Conservation (phyloP, 768 basidiomycete genomes). For the Serendipita vermifera region DNA sequence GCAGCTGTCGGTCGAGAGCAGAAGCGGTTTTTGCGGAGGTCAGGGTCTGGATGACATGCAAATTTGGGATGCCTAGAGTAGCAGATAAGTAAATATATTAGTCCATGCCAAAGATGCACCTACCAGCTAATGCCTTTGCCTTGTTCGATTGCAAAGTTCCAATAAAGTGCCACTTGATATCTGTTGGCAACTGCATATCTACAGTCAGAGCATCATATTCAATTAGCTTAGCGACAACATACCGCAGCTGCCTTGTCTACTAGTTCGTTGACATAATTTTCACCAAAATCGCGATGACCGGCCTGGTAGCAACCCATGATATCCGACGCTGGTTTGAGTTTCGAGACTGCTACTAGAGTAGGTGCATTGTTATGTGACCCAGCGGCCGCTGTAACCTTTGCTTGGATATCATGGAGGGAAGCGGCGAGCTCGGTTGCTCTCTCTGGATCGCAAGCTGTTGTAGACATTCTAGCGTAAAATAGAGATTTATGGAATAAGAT, state of each 20-base stretch:
- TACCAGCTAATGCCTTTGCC: slow-evolving; percentile 75
- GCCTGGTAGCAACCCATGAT: slow-evolving; percentile 68
- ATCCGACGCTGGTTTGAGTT: slow-evolving; percentile 81
- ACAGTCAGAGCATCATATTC: background rate
- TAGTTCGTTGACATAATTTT: slow-evolving; percentile 93
- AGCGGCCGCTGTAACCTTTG: slow-evolving; percentile 31
- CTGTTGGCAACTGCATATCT: slow-evolving; percentile 53
- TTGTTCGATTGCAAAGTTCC: slow-evolving; percentile 91
- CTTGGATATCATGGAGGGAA: slow-evolving; percentile 39
- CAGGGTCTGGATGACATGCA: slow-evolving; percentile 77
- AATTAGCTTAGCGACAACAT: slow-evolving; percentile 19
- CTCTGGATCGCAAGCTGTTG: slow-evolving; percentile 19
- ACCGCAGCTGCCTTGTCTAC: slow-evolving; percentile 72
- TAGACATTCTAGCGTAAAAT: slow-evolving; percentile 1
- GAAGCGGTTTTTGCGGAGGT: slow-evolving; percentile 69
- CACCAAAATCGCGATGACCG: slow-evolving; percentile 86
- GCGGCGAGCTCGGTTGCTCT: slow-evolving; percentile 40
- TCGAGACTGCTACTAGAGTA: slow-evolving; percentile 78
- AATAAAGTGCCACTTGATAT: slow-evolving; percentile 96
- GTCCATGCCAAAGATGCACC: slow-evolving; percentile 19
- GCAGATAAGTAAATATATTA: background rate
- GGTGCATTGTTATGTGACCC: slow-evolving; percentile 23
- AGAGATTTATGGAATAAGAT: too few relatives aligned
- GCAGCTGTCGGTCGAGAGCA: slow-evolving; percentile 61
- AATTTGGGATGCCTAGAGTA: slow-evolving; percentile 65